Base-by-base conservation (phyloP, 495 filamentous ascomycete species). In the Chlorociboria aeruginascens region DNA sequence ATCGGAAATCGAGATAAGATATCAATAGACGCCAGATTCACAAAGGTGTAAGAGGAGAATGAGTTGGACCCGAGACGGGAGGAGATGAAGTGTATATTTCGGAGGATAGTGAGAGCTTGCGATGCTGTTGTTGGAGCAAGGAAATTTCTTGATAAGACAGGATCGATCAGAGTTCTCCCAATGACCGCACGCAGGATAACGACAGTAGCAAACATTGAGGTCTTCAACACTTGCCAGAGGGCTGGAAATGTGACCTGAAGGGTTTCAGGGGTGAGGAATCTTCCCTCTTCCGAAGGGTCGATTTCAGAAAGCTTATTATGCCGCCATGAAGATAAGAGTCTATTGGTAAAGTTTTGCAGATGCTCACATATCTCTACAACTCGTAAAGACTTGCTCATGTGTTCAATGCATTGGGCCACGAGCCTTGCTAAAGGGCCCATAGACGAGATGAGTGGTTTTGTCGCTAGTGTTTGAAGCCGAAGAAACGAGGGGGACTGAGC, bases 11-110 rank as follows among this genome's bases (percentile, higher is more conserved):
- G 74, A 3, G 83, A 70, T 4, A 98, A 71, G 35, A 88, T 85
- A 58, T 98, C 92, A 47, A 97, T 80, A n/a, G 90, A 83, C 9
- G 86, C 77, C 30, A 95, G 73, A 52, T 83, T 85, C 36, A 88
- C 86, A 60, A 95, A 98, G 6, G 72, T 80, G 56, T 89, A 82
- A 3, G 83, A 81, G 47, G 89, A 90, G 48, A 78, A 77, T 0
- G 79, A 70, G 52, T 78, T 77, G 28, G 79, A 73, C 9, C 86
- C 85, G 16, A 85, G 69, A 14, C 86, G 79, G 12, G 83, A 84
- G 1, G 89, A 86, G 46, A 97, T 77, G 57, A 97, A 98, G 59
- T 87, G 87, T 16, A 96, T 65, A 56, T 87, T 84, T 36, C 86
- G 79, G 32, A 98, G 80, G 12, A 77, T 79, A 41, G 84, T 77